A percentile compares a stretch with the other conserved stretches of the same genome.
These are phyloP conservation scores for Penicillium tannophilum DNA, from an alignment of 495 filamentous ascomycete species.

Conservation along the genomic window DNA sequence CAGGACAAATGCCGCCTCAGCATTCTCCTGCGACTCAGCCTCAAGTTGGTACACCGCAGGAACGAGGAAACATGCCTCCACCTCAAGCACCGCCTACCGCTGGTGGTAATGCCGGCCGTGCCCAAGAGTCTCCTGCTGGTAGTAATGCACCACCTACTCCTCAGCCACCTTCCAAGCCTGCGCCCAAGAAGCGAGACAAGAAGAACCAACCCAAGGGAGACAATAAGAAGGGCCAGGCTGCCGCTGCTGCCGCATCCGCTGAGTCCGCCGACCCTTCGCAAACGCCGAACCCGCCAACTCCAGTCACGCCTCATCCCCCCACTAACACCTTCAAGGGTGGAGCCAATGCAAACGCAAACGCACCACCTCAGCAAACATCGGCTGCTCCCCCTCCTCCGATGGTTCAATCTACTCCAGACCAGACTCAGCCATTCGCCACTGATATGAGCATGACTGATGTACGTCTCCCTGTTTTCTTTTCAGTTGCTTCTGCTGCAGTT, in stretches of 20 bases:
- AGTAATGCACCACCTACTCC: conserved; percentile 86
- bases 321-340: conserved; percentile 59
- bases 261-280: conserved; percentile 69
- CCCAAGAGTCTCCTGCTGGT: conserved; percentile 68
- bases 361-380: conserved; percentile 44
- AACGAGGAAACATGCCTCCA: conserved; percentile 78
- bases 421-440: conserved; percentile 39
- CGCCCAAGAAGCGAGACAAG: conserved; percentile 85
- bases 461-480: conserved; percentile 23
- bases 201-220: conserved; percentile 66
- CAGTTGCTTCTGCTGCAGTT: conserved; percentile 17
- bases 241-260: conserved; percentile 69
- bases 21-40: conserved; percentile 52
- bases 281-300: conserved; percentile 79
- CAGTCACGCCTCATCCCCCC: conserved; percentile 79
- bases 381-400: conserved; percentile 45
- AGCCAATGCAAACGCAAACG: conserved; percentile 43
- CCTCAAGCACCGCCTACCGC: conserved; percentile 76
- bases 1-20: conserved; percentile 64
- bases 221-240: conserved; percentile 70
- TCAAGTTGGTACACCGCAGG: conserved; percentile 73
- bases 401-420: conserved; percentile 49
- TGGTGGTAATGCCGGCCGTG: conserved; percentile 60
- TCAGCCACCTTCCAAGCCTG: conserved; percentile 72
- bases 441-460: conserved; percentile 46